These are phyloP conservation scores for Grosmannia clavigera DNA, from an alignment of 2,329 filamentous ascomycete genomes.

Conservation along the genomic window DNA sequence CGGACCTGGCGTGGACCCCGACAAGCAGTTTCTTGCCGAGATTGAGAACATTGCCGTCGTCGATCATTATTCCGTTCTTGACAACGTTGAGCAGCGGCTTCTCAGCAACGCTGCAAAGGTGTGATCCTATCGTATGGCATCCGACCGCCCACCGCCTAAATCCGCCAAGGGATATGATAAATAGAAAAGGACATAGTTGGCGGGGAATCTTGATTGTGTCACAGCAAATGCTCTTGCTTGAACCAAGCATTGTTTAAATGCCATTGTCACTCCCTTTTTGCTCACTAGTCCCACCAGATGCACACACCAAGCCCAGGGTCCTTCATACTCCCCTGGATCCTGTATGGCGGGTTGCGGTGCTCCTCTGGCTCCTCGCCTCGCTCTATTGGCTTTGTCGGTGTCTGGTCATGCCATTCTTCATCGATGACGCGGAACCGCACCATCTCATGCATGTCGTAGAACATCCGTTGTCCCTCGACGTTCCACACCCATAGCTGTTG, in stretches of 20 bases:
- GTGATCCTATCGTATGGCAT: not conserved
- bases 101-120: slow-evolving; percentile 34
- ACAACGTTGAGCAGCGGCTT: slow-evolving; percentile 76
- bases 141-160: not conserved
- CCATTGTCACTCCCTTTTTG: not conserved
- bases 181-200: not conserved
- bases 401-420: slow-evolving; percentile 86
- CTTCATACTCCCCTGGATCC: slow-evolving; percentile 53
- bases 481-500: slow-evolving; percentile 82
- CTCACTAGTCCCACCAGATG: slow-evolving; percentile 33
- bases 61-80: slow-evolving; percentile 84
- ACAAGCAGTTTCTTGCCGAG: slow-evolving; percentile 88
- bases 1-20: slow-evolving; percentile 82
- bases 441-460: slow-evolving; percentile 81
- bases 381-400: slow-evolving; percentile 54
- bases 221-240: not conserved
- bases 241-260: not conserved
- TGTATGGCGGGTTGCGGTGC: slow-evolving; percentile 57
- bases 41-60: slow-evolving; percentile 92
- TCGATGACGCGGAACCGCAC: slow-evolving; percentile 76
- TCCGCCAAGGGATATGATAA: not conserved
- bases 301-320: slow-evolving; percentile 49
- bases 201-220: not conserved
- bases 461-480: slow-evolving; percentile 60
- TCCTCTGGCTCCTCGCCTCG: slow-evolving; percentile 44